A percentile compares a stretch with the other conserved stretches of the same genome.
These are phyloP conservation scores for Aureobasidium lini DNA, from an alignment of 2,329 filamentous ascomycete species.

Conservation along the genomic window DNA sequence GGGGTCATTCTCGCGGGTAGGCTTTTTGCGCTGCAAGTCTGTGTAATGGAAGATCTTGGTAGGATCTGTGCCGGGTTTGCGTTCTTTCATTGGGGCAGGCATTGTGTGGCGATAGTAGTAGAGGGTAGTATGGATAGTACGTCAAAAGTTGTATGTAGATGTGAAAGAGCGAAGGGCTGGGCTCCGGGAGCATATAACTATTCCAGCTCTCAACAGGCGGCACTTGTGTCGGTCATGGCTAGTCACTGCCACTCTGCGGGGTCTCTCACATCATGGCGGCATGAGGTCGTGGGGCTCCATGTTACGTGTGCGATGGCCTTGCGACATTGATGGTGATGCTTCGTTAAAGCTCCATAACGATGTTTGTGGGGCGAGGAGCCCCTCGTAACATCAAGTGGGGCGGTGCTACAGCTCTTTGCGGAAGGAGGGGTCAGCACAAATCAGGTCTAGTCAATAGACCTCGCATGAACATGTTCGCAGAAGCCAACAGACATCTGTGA, in stretches of 20 bases:
- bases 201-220: background rate
- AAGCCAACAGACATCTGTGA: background rate
- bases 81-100: constrained; percentile 17
- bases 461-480: background rate
- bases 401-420: background rate
- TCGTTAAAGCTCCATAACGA: background rate
- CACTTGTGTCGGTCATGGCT: background rate
- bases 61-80: constrained; percentile 29
- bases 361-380: background rate
- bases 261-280: background rate
- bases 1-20: constrained; percentile 31
- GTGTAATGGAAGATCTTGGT: constrained; percentile 33
- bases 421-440: background rate
- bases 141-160: background rate
- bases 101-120: background rate
- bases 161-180: background rate
- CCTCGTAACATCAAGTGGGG: constrained; percentile 5
- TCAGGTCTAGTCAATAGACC: background rate
- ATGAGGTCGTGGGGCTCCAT: background rate
- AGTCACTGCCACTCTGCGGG: background rate
- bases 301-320: background rate
- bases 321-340: constrained; percentile 2
- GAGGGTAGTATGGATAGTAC: background rate
- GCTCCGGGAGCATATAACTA: background rate
- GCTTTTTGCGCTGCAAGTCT: constrained; percentile 31